These are phyloP conservation scores for Lasiodiplodia citricola DNA, from an alignment of 2,329 filamentous ascomycete species.

Conservation along the genomic window DNA sequence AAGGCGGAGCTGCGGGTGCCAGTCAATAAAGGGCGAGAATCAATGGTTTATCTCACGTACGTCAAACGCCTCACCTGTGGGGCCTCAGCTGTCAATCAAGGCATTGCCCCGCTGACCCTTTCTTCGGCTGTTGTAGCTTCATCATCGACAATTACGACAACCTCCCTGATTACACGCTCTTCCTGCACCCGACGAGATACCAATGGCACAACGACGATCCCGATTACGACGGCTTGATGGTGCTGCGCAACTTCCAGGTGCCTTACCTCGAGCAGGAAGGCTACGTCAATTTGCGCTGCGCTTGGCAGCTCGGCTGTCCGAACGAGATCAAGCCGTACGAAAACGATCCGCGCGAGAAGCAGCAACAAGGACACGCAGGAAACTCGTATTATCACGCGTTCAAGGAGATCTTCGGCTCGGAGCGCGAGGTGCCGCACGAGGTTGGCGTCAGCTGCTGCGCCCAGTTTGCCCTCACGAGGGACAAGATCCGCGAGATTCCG, in stretches of 20 bases:
- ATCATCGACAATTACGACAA: slow-evolving; percentile 49
- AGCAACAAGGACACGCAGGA: slow-evolving; percentile 53
- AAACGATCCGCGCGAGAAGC: slow-evolving; percentile 44
- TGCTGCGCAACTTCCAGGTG: slow-evolving; percentile 56
- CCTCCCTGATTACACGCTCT: slow-evolving; percentile 48
- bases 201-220: slow-evolving; percentile 60
- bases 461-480: slow-evolving; percentile 59
- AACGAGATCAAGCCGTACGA: slow-evolving; percentile 54
- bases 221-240: slow-evolving; percentile 56
- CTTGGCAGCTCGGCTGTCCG: slow-evolving; percentile 59
- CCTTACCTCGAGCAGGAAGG: slow-evolving; percentile 56
- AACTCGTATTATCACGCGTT: slow-evolving; percentile 57
- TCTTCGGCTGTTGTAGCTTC: slow-evolving; percentile 36
- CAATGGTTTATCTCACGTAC: slow-evolving; percentile 57
- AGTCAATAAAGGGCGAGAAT: slow-evolving; percentile 55
- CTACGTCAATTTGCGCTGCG: slow-evolving; percentile 61
- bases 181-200: slow-evolving; percentile 50
- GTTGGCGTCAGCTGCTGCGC: slow-evolving; percentile 61
- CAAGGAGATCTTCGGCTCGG: slow-evolving; percentile 53
- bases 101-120: neutral
- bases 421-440: slow-evolving; percentile 44
- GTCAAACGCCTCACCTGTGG: slow-evolving; percentile 20
- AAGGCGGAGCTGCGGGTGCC: slow-evolving; percentile 48
- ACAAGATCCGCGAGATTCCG: slow-evolving; percentile 53
- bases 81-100: neutral